Conservation (phyloP, 2,329 filamentous ascomycete genomes). For the Emericellopsis atlantica region DNA sequence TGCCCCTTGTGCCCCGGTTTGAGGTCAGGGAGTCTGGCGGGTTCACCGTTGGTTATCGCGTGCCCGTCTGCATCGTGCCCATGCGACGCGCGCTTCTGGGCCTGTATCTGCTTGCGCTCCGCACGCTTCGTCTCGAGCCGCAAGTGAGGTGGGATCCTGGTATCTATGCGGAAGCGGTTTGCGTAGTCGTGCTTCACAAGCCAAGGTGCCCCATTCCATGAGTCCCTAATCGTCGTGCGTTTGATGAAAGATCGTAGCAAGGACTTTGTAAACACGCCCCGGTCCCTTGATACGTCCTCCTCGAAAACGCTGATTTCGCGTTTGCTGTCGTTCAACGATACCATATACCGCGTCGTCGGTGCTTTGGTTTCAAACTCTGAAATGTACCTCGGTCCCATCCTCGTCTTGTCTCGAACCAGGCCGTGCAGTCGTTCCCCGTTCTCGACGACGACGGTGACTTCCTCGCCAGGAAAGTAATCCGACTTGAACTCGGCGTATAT, state of each 20-base stretch:
- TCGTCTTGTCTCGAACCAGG: conserved; percentile 73
- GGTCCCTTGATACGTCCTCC: conserved; percentile 71
- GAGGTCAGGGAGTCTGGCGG: conserved; percentile 54
- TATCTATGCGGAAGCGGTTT: conserved; percentile 72
- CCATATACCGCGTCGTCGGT: conserved; percentile 69
- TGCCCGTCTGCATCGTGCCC: conserved; percentile 29
- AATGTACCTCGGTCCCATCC: conserved; percentile 46
- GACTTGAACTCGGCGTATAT: conserved; percentile 71
- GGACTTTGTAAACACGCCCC: conserved; percentile 88
- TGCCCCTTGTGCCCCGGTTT: conserved; percentile 62
- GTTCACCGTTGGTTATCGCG: conserved; percentile 17
- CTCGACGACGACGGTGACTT: conserved; percentile 59
- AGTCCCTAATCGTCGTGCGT: conserved; percentile 80
- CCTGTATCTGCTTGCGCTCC: conserved; percentile 61
- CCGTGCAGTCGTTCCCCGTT: conserved; percentile 61
- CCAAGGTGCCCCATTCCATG: conserved; percentile 96
- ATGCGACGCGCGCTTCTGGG: conserved; percentile 46
- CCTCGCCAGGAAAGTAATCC: conserved; percentile 84
- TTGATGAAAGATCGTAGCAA: conserved; percentile 91
- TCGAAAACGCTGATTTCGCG: conserved; percentile 72
- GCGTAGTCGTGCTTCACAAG: conserved; percentile 81
- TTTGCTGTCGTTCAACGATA: conserved; percentile 57
- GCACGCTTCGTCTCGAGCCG: conserved; percentile 69
- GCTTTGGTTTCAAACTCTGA: conserved; percentile 59
- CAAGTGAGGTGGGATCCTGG: conserved; percentile 71